phyloP scores from a whole-genome alignment of 495 filamentous ascomycete genomes.

The Oidiodendron maius region DNA sequence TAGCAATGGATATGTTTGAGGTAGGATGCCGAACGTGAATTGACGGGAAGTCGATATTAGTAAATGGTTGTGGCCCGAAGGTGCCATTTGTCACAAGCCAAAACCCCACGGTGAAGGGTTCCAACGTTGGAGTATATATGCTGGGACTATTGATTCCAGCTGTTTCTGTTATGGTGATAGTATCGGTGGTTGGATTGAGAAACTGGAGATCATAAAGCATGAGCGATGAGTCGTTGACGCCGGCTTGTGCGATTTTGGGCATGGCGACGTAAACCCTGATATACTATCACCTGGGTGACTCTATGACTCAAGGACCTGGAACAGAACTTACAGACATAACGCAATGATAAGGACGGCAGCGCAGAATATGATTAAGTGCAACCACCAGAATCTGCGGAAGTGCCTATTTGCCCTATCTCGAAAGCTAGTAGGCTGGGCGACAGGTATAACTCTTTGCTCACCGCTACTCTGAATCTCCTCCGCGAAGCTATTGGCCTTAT shows the following conservation, averaged over 20 bases:
- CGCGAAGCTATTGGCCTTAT: not conserved
- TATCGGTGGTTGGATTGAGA: slow-evolving; percentile 50
- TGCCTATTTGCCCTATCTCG: slow-evolving; percentile 27
- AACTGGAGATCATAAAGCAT: slow-evolving; percentile 52
- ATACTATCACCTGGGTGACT: slow-evolving; percentile 1
- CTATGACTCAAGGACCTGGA: not conserved
- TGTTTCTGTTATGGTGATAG: slow-evolving; percentile 48
- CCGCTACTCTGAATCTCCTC: slow-evolving; percentile 6
- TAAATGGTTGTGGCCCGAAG: slow-evolving; percentile 45
- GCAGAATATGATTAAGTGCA: slow-evolving; percentile 54
- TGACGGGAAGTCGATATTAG: slow-evolving; percentile 38
- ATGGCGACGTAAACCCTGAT: slow-evolving; percentile 65
- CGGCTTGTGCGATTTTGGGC: slow-evolving; percentile 64
- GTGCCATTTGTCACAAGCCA: slow-evolving; percentile 48
- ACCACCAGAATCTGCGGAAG: slow-evolving; percentile 63
- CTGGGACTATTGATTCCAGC: slow-evolving; percentile 40
- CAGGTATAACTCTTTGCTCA: slow-evolving; percentile 7
- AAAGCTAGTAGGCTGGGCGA: not conserved
- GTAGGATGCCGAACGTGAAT: slow-evolving; percentile 50
- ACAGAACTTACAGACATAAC: slow-evolving; percentile 57
- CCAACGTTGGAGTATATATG: slow-evolving; percentile 48
- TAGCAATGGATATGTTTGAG: slow-evolving; percentile 34
- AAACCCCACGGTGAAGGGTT: slow-evolving; percentile 46
- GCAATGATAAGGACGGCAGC: slow-evolving; percentile 53
- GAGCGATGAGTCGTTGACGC: slow-evolving; percentile 59